A percentile compares a stretch with the other conserved stretches of the same genome.
Evolutionary conservation across 2,329 filamentous ascomycete species (phyloP).

Genomic region (Exophiala sp.): DNA sequence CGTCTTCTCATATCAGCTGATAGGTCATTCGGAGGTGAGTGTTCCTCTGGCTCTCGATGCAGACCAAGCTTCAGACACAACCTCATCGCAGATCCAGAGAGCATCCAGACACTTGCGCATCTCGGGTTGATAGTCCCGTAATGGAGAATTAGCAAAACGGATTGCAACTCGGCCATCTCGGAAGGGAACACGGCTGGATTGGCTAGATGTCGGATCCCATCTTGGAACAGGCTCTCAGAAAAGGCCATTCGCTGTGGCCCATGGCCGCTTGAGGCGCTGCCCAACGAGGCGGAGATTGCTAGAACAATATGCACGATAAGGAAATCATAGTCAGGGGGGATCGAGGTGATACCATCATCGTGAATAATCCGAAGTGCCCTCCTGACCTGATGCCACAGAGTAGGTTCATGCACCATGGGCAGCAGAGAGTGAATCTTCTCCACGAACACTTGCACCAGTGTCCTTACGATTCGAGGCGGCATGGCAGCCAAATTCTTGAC

Average conservation of each 20-base stretch:
- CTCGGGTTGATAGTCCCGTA: constrained; percentile 17
- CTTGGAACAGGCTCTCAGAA: constrained; percentile 26
- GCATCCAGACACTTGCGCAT: constrained; percentile 18
- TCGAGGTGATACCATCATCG: background rate
- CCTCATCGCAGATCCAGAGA: constrained; percentile 17
- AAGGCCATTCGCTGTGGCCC: constrained; percentile 26
- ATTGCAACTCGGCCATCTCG: constrained; percentile 12
- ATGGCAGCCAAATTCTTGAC: constrained; percentile 5
- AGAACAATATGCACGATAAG: constrained; percentile 28
- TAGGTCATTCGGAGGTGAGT: background rate
- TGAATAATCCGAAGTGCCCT: constrained; percentile 1
- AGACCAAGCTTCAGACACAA: constrained; percentile 17
- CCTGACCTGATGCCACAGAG: constrained; percentile 22
- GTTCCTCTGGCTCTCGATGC: constrained; percentile 13
- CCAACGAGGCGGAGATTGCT: constrained; percentile 28
- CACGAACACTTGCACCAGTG: constrained; percentile 28
- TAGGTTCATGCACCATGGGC: constrained; percentile 22
- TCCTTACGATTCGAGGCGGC: constrained; percentile 9
- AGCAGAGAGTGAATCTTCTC: constrained; percentile 23
- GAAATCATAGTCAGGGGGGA: constrained; percentile 25
- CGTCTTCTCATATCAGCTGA: constrained; percentile 11
- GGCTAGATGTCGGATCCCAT: constrained; percentile 27
- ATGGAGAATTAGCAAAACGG: constrained; percentile 14
- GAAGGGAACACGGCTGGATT: constrained; percentile 21
- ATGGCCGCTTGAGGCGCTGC: constrained; percentile 27